Conservation (phyloP, 1,284 basidiomycete species). For the Apiotrichum domesticum region DNA sequence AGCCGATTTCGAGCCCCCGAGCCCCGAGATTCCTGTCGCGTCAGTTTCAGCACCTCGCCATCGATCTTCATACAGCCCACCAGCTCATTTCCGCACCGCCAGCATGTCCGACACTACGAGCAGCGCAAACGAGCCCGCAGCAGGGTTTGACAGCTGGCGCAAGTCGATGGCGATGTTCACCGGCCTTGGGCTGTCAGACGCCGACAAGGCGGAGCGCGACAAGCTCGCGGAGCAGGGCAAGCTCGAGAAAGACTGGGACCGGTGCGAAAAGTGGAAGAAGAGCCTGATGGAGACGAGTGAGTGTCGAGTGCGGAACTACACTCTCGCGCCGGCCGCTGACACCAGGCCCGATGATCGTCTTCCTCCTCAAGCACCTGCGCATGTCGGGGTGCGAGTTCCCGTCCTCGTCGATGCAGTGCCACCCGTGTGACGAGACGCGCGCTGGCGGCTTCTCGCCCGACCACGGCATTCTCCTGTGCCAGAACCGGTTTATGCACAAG, state of each 20-base stretch:
- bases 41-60: too few relatives aligned
- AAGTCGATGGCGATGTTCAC: constrained; percentile 42
- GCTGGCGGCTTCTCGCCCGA: constrained; percentile 79
- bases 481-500: constrained; percentile 72
- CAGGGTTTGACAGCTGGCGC: constrained; percentile 46
- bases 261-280: constrained; percentile 50
- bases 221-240: constrained; percentile 13
- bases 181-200: constrained; percentile 43
- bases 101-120: too few relatives aligned
- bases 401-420: constrained; percentile 67
- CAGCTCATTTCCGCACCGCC: too few relatives aligned
- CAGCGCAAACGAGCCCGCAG: constrained; percentile 1
- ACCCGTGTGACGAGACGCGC: constrained; percentile 65
- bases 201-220: constrained; percentile 27
- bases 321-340: not conserved
- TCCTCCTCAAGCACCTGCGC: constrained; percentile 77
- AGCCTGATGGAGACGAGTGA: constrained; percentile 48
- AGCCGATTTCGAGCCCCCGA: too few relatives aligned
- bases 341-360: constrained; percentile 72
- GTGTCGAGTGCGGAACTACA: constrained; percentile 9
- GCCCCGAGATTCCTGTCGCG: too few relatives aligned
- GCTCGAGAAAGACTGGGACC: constrained; percentile 46
- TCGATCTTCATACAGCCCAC: too few relatives aligned
- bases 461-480: constrained; percentile 73
- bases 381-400: constrained; percentile 62